Evolutionary conservation across 2,329 filamentous ascomycete genomes (phyloP).

Genomic region (Fusarium clavum): DNA sequence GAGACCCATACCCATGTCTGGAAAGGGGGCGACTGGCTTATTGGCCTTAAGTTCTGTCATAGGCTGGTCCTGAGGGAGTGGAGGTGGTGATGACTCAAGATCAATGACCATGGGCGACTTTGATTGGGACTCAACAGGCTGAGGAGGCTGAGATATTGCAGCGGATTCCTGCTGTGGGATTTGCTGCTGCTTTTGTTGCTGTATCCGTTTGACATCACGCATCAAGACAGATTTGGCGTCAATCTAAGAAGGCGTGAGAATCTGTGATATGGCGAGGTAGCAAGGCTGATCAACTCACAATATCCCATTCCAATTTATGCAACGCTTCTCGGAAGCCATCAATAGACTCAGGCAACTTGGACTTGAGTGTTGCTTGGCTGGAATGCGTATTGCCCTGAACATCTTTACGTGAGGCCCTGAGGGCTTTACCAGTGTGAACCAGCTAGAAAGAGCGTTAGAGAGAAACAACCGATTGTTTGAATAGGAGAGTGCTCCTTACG

Average conservation of each 20-base stretch:
- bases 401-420: constrained; percentile 62
- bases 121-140: constrained; percentile 52
- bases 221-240: constrained; percentile 66
- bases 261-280: neutral
- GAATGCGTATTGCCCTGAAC: constrained; percentile 54
- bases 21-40: constrained; percentile 64
- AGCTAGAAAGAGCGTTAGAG: constrained; percentile 55
- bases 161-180: constrained; percentile 28
- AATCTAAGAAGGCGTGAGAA: constrained; percentile 47
- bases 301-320: constrained; percentile 67
- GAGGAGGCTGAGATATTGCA: constrained; percentile 38
- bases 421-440: constrained; percentile 68
- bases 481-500: constrained; percentile 54
- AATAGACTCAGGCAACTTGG: constrained; percentile 61
- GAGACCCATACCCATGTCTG: constrained; percentile 66
- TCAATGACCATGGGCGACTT: constrained; percentile 54
- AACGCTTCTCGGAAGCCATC: constrained; percentile 64
- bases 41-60: constrained; percentile 50
- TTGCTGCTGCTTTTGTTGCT: constrained; percentile 46
- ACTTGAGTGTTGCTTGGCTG: constrained; percentile 50
- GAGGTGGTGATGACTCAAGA: constrained; percentile 50
- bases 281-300: constrained; percentile 56
- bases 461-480: neutral
- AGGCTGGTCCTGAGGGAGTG: constrained; percentile 48
- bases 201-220: constrained; percentile 62